Conservation (phyloP, 768 basidiomycete genomes). For the Infundibulicybe gibba region DNA sequence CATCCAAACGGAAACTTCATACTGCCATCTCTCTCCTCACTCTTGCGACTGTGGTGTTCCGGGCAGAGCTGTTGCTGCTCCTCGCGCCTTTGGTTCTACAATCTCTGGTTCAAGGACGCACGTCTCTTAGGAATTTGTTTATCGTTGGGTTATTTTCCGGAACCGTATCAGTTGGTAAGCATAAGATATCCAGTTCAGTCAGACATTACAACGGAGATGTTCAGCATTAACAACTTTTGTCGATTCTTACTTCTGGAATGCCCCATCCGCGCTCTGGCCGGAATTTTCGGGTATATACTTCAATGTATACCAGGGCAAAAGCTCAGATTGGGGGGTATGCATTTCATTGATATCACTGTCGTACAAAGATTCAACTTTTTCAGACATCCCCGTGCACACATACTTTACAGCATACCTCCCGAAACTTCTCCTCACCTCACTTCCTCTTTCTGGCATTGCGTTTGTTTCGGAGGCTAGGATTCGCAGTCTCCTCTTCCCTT, state of each 20-base stretch:
- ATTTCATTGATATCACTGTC: neutral
- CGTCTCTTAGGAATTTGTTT: conserved; percentile 40
- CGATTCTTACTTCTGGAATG: conserved; percentile 87
- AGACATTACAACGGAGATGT: neutral
- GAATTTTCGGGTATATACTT: conserved; percentile 78
- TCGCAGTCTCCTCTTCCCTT: conserved; percentile 47
- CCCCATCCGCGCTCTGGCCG: conserved; percentile 70
- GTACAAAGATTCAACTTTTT: conserved; percentile 2
- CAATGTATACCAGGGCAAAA: conserved; percentile 86
- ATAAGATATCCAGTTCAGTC: neutral
- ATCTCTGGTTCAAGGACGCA: conserved; percentile 35
- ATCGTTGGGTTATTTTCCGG: conserved; percentile 48
- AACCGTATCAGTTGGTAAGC: conserved; percentile 48
- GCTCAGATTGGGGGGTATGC: conserved; percentile 88
- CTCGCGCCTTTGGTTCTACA: conserved; percentile 61
- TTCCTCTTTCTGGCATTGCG: conserved; percentile 60
- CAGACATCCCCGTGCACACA: conserved; percentile 68
- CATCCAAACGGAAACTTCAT: conserved; percentile 28
- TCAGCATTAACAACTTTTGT: conserved; percentile 58
- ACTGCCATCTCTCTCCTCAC: conserved; percentile 58
- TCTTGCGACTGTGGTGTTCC: conserved; percentile 66
- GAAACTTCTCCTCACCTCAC: conserved; percentile 66
- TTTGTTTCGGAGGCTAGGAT: conserved; percentile 42
- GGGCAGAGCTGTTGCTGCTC: conserved; percentile 75
- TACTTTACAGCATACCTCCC: conserved; percentile 74